Percentiles rank a stretch among this genome's conserved stretches.
Evolutionary conservation across 495 filamentous ascomycete species (phyloP).

Genomic region (Neurospora sp.): DNA sequence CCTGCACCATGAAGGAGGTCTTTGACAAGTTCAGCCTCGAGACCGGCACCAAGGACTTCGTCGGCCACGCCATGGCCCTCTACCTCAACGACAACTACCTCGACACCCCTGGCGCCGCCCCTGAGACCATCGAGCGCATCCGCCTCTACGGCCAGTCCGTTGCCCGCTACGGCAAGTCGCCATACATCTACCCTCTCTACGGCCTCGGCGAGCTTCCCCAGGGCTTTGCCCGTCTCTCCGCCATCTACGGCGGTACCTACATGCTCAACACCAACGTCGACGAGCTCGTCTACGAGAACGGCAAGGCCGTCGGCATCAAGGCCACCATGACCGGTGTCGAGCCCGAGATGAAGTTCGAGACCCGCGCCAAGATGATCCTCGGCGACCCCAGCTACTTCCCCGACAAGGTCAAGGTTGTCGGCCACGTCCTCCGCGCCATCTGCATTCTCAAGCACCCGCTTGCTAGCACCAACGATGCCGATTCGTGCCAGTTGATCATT

Average conservation of each 20-base stretch:
- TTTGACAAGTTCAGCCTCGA: constrained; percentile 97
- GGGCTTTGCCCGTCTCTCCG: constrained; percentile 93
- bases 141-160: constrained; percentile 96
- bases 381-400: constrained; percentile 97
- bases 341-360: constrained; percentile 85
- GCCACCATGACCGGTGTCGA: constrained; percentile 87
- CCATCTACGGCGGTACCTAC: constrained; percentile 97
- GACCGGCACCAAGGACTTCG: constrained; percentile 83
- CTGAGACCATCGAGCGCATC: constrained; percentile 85
- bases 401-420: constrained; percentile 72
- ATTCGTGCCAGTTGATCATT: constrained; percentile 94
- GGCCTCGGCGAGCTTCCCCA: constrained; percentile 95
- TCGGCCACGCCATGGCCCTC: constrained; percentile 96
- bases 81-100: constrained; percentile 86
- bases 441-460: constrained; percentile 97
- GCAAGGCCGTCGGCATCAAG: constrained; percentile 85
- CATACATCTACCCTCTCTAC: constrained; percentile 98
- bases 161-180: constrained; percentile 94
- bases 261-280: constrained; percentile 95
- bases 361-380: constrained; percentile 91
- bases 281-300: constrained; percentile 70
- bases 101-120: constrained; percentile 56
- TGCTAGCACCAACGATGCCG: constrained; percentile 68
- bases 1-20: constrained; percentile 87
- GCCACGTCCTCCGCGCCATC: constrained; percentile 89